A percentile compares a stretch with the other conserved stretches of the same genome.
Conservation (phyloP, 2,329 filamentous ascomycete genomes). For the Phoma sp. region DNA sequence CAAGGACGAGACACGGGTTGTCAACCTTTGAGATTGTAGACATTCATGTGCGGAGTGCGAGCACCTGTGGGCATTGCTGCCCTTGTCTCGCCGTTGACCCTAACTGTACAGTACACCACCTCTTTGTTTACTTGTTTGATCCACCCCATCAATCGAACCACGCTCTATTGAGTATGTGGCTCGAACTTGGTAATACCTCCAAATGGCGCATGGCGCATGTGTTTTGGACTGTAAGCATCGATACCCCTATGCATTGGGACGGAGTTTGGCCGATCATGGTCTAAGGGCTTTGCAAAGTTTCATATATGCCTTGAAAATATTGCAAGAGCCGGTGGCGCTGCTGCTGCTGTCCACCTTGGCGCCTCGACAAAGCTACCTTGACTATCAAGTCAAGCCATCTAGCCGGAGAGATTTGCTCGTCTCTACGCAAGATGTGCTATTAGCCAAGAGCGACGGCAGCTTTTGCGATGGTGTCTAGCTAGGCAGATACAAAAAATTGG, state of each 20-base stretch:
- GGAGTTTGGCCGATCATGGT: constrained; percentile 20
- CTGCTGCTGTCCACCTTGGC: neutral
- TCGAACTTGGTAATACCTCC: constrained; percentile 12
- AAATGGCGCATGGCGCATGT: constrained; percentile 22
- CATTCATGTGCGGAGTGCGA: neutral
- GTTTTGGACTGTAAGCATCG: constrained; percentile 32
- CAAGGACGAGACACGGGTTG: constrained; percentile 48
- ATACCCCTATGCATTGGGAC: constrained; percentile 31
- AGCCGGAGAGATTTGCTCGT: constrained; percentile 11
- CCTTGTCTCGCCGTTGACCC: constrained; percentile 10
- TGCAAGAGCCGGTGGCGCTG: neutral
- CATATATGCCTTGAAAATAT: constrained; percentile 9
- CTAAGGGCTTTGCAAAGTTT: constrained; percentile 3
- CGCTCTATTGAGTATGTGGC: neutral
- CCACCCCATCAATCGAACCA: neutral
- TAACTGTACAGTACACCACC: constrained; percentile 16
- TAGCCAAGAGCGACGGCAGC: neutral
- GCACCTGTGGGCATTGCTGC: neutral
- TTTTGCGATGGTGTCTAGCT: constrained; percentile 1
- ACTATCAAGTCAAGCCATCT: neutral
- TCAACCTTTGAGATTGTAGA: constrained; percentile 41
- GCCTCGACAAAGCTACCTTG: neutral
- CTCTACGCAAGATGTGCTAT: constrained; percentile 5
- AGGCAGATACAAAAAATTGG: constrained; percentile 1
- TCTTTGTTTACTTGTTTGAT: constrained; percentile 2